Conservation (phyloP, 2,329 filamentous ascomycete genomes). For the Verticillium nubilum region DNA sequence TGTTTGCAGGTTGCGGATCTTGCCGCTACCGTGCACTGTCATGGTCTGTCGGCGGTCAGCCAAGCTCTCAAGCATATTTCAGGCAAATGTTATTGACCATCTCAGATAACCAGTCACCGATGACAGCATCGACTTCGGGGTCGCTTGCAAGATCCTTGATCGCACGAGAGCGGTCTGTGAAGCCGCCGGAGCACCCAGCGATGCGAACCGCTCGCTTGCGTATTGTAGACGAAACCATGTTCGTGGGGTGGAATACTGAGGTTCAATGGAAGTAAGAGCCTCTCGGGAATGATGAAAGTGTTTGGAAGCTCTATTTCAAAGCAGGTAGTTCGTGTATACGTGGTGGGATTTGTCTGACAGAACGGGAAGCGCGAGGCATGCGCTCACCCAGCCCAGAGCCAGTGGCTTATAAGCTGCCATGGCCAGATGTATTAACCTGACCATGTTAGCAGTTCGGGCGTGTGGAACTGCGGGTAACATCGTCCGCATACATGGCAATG, state of each 20-base stretch:
- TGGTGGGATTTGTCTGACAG: neutral
- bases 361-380: neutral
- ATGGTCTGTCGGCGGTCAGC: constrained; percentile 28
- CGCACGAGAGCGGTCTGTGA: constrained; percentile 8
- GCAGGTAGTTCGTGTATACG: neutral
- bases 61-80: neutral
- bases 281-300: neutral
- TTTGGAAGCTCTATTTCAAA: neutral
- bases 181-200: constrained; percentile 11
- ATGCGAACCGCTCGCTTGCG: constrained; percentile 8
- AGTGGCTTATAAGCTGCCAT: neutral
- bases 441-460: neutral
- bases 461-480: neutral
- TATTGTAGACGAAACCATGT: neutral
- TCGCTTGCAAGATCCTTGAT: constrained; percentile 6
- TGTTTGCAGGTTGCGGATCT: constrained; percentile 10
- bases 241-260: neutral
- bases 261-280: neutral
- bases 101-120: constrained; percentile 3
- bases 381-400: neutral
- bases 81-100: neutral
- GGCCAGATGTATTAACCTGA: neutral
- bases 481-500: neutral
- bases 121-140: constrained; percentile 8
- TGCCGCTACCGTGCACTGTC: constrained; percentile 34